Evolutionary conservation across 495 filamentous ascomycete genomes (phyloP).

Genomic region (Lepraria neglecta): DNA sequence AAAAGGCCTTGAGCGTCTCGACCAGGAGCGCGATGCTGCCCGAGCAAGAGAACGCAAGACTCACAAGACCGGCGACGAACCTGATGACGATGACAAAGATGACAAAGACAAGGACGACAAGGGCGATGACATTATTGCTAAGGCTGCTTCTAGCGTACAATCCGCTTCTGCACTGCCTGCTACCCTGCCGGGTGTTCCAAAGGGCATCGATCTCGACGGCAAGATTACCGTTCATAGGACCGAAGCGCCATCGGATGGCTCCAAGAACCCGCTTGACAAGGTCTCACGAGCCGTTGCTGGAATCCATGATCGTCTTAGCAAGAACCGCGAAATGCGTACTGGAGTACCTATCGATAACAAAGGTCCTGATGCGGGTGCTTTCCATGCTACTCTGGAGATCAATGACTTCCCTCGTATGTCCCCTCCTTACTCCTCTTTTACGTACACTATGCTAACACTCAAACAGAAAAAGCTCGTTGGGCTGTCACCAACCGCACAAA

Average conservation of each 20-base stretch:
- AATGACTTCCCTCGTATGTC: conserved; percentile 90
- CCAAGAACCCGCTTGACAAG: conserved; percentile 72
- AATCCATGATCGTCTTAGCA: conserved; percentile 80
- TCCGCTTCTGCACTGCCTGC: conserved; percentile 44
- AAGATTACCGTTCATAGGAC: conserved; percentile 78
- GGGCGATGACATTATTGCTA: conserved; percentile 54
- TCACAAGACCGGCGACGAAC: conserved; percentile 84
- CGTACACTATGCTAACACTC: conserved; percentile 27
- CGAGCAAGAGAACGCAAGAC: conserved; percentile 77
- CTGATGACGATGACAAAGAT: conserved; percentile 78
- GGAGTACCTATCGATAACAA: conserved; percentile 98
- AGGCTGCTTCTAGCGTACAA: conserved; percentile 59
- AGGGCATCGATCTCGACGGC: conserved; percentile 61
- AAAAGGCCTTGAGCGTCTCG: conserved; percentile 85
- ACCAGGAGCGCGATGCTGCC: conserved; percentile 81
- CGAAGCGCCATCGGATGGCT: conserved; percentile 46
- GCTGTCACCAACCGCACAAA: conserved; percentile 98
- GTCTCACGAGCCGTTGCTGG: conserved; percentile 77
- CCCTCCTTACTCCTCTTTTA: conserved; percentile 2
- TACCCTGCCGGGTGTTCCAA: conserved; percentile 47
- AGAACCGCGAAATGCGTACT: conserved; percentile 75
- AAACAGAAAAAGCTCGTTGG: conserved; percentile 88
- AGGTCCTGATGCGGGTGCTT: conserved; percentile 92
- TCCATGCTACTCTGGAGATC: conserved; percentile 96
- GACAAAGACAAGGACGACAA: conserved; percentile 52